Evolutionary conservation across 1,284 basidiomycete genomes (phyloP).

Genomic region (Ganoderma boninense): DNA sequence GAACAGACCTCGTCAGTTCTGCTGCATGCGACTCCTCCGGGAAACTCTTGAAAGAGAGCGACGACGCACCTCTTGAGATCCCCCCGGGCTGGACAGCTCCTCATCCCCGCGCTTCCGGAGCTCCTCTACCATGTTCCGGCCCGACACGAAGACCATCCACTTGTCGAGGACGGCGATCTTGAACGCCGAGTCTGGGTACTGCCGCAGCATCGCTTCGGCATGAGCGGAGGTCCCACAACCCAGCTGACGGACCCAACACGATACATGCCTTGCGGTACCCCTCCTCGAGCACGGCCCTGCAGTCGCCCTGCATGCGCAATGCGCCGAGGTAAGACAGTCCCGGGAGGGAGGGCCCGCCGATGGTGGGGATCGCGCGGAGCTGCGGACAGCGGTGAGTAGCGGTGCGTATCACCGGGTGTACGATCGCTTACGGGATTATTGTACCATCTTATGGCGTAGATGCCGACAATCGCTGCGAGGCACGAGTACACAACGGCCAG

Average conservation of each 20-base stretch:
- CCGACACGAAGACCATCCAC: conserved; percentile 39
- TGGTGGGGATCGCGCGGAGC: neutral
- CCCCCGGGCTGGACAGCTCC: neutral
- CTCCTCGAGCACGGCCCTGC: neutral
- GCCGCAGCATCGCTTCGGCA: neutral
- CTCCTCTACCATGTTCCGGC: conserved; percentile 17
- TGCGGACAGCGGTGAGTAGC: neutral
- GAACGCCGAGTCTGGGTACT: conserved; percentile 43
- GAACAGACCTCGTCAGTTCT: neutral
- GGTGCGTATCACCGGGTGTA: neutral
- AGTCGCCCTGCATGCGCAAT: neutral
- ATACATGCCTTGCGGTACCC: neutral
- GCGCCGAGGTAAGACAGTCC: neutral
- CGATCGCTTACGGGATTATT: neutral
- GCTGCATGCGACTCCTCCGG: neutral
- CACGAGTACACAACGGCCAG: neutral
- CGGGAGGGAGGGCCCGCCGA: neutral
- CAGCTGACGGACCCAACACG: neutral
- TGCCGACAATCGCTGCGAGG: neutral
- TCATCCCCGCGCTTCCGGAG: neutral
- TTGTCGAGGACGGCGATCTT: conserved; percentile 46
- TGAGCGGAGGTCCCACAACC: neutral
- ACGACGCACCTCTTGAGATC: neutral
- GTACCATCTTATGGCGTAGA: neutral
- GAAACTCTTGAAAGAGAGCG: neutral